Conservation (phyloP, 2,329 filamentous ascomycete species). For the Daldinia sp. region DNA sequence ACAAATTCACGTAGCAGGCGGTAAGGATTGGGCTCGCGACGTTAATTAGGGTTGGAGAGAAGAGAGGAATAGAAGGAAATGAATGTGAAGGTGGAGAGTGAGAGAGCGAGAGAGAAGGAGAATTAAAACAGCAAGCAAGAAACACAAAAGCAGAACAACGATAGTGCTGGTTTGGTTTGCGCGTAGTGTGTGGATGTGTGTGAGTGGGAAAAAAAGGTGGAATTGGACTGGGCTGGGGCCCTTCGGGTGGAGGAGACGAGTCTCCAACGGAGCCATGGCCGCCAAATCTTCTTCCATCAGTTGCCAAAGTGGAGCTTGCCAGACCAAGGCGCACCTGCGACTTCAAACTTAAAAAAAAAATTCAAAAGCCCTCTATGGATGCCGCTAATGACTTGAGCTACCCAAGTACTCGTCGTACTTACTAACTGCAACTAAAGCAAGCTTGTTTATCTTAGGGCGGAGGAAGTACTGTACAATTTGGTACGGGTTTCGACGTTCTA, state of each 20-base stretch:
- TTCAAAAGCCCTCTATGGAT: conserved; percentile 21
- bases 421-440: conserved; percentile 22
- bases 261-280: conserved; percentile 27
- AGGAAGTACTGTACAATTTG: conserved; percentile 9
- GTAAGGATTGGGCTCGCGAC: conserved; percentile 38
- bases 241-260: conserved; percentile 37
- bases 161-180: conserved; percentile 49
- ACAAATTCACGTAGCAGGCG: conserved; percentile 48
- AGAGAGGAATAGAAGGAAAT: conserved; percentile 37
- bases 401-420: neutral
- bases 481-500: neutral
- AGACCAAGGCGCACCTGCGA: conserved; percentile 28
- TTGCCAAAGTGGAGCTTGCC: conserved; percentile 33
- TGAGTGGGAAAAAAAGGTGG: conserved; percentile 44
- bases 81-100: conserved; percentile 44
- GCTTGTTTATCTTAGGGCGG: conserved; percentile 2
- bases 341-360: conserved; percentile 32
- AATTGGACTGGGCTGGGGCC: conserved; percentile 41
- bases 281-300: conserved; percentile 26
- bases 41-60: conserved; percentile 46
- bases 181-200: conserved; percentile 46
- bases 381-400: conserved; percentile 26
- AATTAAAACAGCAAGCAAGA: conserved; percentile 53
- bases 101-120: conserved; percentile 47
- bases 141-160: conserved; percentile 48